A percentile compares a stretch with the other conserved stretches of the same genome.
These are phyloP conservation scores for Claviceps pazoutovae DNA, from an alignment of 2,329 filamentous ascomycete species.

Conservation along the genomic window DNA sequence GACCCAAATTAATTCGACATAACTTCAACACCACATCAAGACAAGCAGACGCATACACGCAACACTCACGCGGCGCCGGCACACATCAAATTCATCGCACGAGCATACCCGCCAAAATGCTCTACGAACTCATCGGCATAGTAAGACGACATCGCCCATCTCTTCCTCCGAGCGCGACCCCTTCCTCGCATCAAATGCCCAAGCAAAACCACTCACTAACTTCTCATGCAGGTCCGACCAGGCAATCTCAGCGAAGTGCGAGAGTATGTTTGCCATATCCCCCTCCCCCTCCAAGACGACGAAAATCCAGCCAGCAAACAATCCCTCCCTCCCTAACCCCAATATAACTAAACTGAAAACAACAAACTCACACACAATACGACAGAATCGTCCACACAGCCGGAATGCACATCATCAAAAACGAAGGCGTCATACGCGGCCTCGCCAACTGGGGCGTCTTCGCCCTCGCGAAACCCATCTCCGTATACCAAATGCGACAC, in stretches of 20 bases:
- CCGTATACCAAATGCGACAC: constrained; percentile 72
- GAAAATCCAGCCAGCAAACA: neutral
- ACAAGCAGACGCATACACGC: constrained; percentile 6
- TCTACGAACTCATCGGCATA: constrained; percentile 96
- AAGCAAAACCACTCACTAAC: constrained; percentile 5
- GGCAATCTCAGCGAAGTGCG: constrained; percentile 84
- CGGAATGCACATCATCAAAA: constrained; percentile 67
- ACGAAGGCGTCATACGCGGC: constrained; percentile 80
- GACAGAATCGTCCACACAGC: constrained; percentile 73
- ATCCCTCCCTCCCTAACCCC: neutral
- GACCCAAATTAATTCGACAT: neutral
- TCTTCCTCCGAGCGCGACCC: neutral
- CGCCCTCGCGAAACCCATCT: constrained; percentile 64
- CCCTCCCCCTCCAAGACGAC: constrained; percentile 4
- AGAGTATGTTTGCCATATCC: constrained; percentile 50
- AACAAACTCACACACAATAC: neutral
- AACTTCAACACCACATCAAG: neutral
- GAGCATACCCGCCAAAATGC: constrained; percentile 44
- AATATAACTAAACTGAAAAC: too few relatives aligned
- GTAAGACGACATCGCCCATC: constrained; percentile 38
- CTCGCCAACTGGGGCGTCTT: constrained; percentile 93
- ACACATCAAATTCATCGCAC: neutral
- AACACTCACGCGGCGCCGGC: neutral
- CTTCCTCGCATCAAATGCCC: too few relatives aligned
- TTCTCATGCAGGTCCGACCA: constrained; percentile 62